Evolutionary conservation across 306 rosid species (phyloP).

Genomic region (Trifolium pratense): DNA sequence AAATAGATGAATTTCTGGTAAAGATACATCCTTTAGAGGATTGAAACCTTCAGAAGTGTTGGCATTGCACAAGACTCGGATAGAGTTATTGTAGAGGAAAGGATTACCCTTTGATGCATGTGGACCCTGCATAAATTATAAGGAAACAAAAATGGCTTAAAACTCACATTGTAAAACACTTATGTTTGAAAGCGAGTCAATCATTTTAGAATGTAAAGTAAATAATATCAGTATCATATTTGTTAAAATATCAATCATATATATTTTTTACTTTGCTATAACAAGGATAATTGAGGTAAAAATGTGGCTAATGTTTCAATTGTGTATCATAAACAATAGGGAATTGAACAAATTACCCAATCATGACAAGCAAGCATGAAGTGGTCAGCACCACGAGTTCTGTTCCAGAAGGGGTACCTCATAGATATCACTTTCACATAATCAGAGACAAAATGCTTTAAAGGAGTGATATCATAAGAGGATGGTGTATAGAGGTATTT

Average conservation of each 20-base stretch:
- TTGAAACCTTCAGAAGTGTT: slow-evolving; percentile 89
- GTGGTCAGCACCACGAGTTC: slow-evolving; percentile 86
- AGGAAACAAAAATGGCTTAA: background rate
- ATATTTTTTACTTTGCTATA: too few species aligned
- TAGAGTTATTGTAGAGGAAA: slow-evolving; percentile 71
- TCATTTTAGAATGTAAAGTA: background rate
- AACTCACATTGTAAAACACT: background rate
- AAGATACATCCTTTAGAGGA: slow-evolving; percentile 76
- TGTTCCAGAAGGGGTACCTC: slow-evolving; percentile 80
- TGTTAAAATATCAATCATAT: too few species aligned
- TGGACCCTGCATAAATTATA: slow-evolving; percentile 60
- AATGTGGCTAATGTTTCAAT: too few species aligned
- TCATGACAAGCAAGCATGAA: slow-evolving; percentile 93
- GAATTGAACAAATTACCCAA: slow-evolving; percentile 63
- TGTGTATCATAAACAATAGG: background rate
- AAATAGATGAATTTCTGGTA: slow-evolving; percentile 79
- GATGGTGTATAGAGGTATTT: slow-evolving; percentile 64
- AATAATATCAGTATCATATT: too few species aligned
- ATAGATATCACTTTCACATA: slow-evolving; percentile 64
- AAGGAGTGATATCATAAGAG: slow-evolving; percentile 52
- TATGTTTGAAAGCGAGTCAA: background rate
- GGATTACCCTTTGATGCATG: slow-evolving; percentile 65
- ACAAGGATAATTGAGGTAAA: too few species aligned
- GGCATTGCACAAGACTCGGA: slow-evolving; percentile 86
- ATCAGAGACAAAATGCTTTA: slow-evolving; percentile 65